A percentile compares a stretch with the other conserved stretches of the same genome.
phyloP scores from a whole-genome alignment of 75 land plant species.

The Adiantum capillusveneris region DNA sequence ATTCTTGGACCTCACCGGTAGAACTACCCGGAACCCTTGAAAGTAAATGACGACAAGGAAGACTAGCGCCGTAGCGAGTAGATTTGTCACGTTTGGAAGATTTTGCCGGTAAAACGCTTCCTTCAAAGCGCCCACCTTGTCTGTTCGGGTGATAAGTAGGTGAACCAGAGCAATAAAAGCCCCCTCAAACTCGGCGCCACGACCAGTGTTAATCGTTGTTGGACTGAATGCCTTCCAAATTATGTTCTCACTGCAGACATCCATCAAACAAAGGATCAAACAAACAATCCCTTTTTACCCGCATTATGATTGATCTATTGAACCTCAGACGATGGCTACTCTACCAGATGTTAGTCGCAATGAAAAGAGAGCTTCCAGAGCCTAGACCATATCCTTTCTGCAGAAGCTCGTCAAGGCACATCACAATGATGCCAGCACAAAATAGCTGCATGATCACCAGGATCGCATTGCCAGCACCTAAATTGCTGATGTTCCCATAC shows the following conservation, averaged over 20 bases:
- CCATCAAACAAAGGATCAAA: too few relatives aligned
- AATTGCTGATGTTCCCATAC: conserved; percentile 76
- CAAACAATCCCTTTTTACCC: too few relatives aligned
- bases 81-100: conserved; percentile 62
- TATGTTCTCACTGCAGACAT: conserved; percentile 51
- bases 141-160: conserved; percentile 51
- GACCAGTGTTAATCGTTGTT: conserved; percentile 60
- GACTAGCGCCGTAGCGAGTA: conserved; percentile 61
- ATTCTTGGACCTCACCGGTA: conserved; percentile 69
- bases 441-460: conserved; percentile 76
- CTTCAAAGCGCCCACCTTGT: conserved; percentile 56
- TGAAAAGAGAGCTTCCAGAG: conserved; percentile 82
- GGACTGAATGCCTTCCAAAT: conserved; percentile 76
- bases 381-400: conserved; percentile 93
- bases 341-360: conserved; percentile 88
- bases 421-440: conserved; percentile 80
- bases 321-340: background rate
- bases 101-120: conserved; percentile 71
- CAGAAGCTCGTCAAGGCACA: conserved; percentile 72
- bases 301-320: background rate
- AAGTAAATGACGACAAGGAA: conserved; percentile 71
- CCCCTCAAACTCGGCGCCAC: conserved; percentile 74
- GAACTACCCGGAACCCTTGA: conserved; percentile 71
- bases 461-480: conserved; percentile 84
- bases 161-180: conserved; percentile 64